Evolutionary conservation across 2,329 filamentous ascomycete genomes (phyloP), one percentile per base, ranked within the genome.

Genomic region (Pseudofabraea citricarpa): DNA sequence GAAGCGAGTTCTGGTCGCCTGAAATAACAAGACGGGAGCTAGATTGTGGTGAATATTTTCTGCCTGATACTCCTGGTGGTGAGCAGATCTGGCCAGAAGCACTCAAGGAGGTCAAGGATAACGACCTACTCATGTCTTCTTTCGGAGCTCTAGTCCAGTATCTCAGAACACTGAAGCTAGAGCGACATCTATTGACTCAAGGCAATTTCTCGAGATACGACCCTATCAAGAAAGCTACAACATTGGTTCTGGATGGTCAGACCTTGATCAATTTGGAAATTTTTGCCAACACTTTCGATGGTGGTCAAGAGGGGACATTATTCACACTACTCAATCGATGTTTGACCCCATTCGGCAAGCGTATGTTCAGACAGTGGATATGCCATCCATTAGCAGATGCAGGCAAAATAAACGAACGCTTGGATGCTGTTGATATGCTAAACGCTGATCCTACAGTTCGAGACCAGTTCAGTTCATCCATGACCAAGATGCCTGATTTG

Each of bases 261-360:
- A 97, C 90, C 18, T 73, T 98, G 55, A 94, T 95, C 71, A 98
- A 98, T 58, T 81, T 98, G n/a, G 93, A 98, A 62, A 79, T 98
- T 5, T 98, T 98, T 55, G 79, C 89, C 55, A 98, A 98, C 64
- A 90, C 85, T 0, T 89, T 86, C 52, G 91, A 96, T 59, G 91
- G 90, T 6, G 82, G 88, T 12, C 63, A 74, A 1, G 86, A 95
- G 29, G 93, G 93, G 6, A 97, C 93, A 0, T 69, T 98, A 2
- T 98, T 97, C 65, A 79, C 78, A 40, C 80, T 98, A 51, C 77
- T 98, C 41, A 97, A 98, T 63, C 82, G 89, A 40, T 98, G 93
- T 61, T 85, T 96, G 49, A 97, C 93, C 3, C 91, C 93, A 0
- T 98, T 98, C 60, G 93, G 93, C 45, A 98, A 98, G 68, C 85